Conservation (phyloP, 2,329 filamentous ascomycete genomes). For the Annulohypoxylon truncatum region DNA sequence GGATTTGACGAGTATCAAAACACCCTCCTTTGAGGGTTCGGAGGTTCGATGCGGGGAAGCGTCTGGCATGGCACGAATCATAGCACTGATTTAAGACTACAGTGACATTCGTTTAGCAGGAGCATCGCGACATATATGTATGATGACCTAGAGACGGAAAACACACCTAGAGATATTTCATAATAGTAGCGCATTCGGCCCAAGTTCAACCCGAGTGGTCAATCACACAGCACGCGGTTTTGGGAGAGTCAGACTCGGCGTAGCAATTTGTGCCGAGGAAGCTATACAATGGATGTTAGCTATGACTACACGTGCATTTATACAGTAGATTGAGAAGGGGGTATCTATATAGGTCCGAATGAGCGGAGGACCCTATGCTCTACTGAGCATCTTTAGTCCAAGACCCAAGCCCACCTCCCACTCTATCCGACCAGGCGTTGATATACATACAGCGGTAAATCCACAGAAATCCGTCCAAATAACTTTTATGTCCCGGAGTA, state of each 20-base stretch:
- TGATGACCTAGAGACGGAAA: background rate
- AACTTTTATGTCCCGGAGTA: slow-evolving; percentile 69
- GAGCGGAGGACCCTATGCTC: slow-evolving; percentile 36
- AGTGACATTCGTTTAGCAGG: slow-evolving; percentile 27
- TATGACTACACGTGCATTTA: slow-evolving; percentile 7
- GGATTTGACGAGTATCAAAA: background rate
- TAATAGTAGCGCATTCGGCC: slow-evolving; percentile 12
- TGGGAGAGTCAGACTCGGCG: background rate
- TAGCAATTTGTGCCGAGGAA: background rate
- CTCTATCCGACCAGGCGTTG: slow-evolving; percentile 30
- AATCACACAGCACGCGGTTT: background rate
- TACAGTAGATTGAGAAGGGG: slow-evolving; percentile 44
- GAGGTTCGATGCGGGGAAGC: slow-evolving; percentile 29
- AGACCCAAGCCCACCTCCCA: slow-evolving; percentile 14
- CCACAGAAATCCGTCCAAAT: background rate
- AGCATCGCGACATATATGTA: background rate
- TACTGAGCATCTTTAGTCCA: slow-evolving; percentile 26
- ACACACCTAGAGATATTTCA: slow-evolving; percentile 3
- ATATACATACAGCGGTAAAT: slow-evolving; percentile 38
- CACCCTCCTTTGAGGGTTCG: background rate
- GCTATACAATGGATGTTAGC: slow-evolving; percentile 2
- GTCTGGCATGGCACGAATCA: slow-evolving; percentile 19
- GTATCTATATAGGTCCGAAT: slow-evolving; percentile 45
- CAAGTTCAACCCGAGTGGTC: slow-evolving; percentile 13
- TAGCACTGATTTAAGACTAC: background rate